Base-by-base conservation (phyloP, 768 basidiomycete species). In the Amanita muscaria region DNA sequence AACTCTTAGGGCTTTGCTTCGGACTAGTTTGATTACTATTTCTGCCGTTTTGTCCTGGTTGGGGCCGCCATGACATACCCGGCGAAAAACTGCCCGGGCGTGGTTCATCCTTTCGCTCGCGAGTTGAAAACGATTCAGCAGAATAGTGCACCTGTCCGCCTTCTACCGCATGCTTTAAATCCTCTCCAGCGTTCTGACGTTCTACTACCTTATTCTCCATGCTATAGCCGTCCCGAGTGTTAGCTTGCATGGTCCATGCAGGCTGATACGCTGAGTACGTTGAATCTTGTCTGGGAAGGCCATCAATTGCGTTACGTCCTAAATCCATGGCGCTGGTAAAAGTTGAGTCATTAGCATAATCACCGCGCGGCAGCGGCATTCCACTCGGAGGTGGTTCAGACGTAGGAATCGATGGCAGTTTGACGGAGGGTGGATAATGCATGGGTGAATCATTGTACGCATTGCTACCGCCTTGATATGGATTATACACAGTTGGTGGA, bases 381-480 rank as follows among this genome's bases (percentile, higher is more conserved):
- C 21, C 19, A 11, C 36, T 29, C 21, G 23, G 24, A 30, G 29
- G 16, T 27, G 35, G 19, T 29, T 29, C 33, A 21, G 44, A 27
- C 11, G 23, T 25, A 19, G 24, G 24, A 34, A 38, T 42, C 15
- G 37, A 32, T 4, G 36, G 39, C 35, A 36, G 3, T 5, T 23
- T 10, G 1, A 34, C 14, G 7, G 40, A 25, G 24, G 36, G 25
- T 41, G 35, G 46, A 40, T 38, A 40, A 5, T 35, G 19, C 43
- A 43, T 46, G 36, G 16, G 44, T 9, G 21, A n/a, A n/a, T n/a
- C n/a, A n/a, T n/a, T 38, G 18, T 46, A 27, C 5, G 5, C n/a
- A 16, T 38, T n/a, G n/a, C n/a, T 21, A 31, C 37, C 29, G 24
- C 16, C 44, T 31, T 46, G 44, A 22, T 46, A 32, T 14, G 19